phyloP scores from a whole-genome alignment of 352 stramenopile genomes.

The Phytophthora citrophthora region DNA sequence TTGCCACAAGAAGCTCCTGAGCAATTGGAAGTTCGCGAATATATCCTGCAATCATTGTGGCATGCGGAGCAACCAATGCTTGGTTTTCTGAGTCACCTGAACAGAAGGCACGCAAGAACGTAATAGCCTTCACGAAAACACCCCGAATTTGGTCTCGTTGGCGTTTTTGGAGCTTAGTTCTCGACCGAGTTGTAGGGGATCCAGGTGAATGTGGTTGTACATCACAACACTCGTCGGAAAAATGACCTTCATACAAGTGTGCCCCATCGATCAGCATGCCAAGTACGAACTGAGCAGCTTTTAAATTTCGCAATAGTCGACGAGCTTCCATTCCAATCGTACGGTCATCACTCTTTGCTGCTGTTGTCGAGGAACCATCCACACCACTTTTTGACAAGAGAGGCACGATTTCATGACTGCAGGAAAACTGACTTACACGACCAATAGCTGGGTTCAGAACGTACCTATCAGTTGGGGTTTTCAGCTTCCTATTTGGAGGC shows the following conservation, averaged over 20 bases:
- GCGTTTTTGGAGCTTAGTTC: conserved; percentile 45
- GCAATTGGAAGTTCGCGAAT: conserved; percentile 60
- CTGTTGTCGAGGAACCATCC: not conserved
- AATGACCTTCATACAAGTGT: conserved; percentile 72
- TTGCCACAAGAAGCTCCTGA: conserved; percentile 62
- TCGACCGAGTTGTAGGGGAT: conserved; percentile 33
- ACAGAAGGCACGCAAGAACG: conserved; percentile 68
- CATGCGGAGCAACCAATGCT: conserved; percentile 50
- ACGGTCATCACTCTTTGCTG: conserved; percentile 13
- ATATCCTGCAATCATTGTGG: conserved; percentile 58
- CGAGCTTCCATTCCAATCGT: conserved; percentile 50
- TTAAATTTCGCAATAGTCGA: conserved; percentile 65
- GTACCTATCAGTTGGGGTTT: conserved; percentile 38
- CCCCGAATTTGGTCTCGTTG: conserved; percentile 60
- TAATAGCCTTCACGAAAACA: conserved; percentile 63
- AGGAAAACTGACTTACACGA: conserved; percentile 54
- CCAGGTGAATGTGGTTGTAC: conserved; percentile 30
- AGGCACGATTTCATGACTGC: conserved; percentile 42
- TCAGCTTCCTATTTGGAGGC: conserved; percentile 60
- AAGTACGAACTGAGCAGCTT: conserved; percentile 61
- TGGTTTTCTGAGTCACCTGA: conserved; percentile 55
- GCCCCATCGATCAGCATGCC: conserved; percentile 74
- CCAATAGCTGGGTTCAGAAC: conserved; percentile 45
- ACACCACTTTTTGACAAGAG: conserved; percentile 16
- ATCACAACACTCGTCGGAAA: conserved; percentile 16